Conservation (phyloP, 768 basidiomycete genomes). For the Tylopilus intermedius region DNA sequence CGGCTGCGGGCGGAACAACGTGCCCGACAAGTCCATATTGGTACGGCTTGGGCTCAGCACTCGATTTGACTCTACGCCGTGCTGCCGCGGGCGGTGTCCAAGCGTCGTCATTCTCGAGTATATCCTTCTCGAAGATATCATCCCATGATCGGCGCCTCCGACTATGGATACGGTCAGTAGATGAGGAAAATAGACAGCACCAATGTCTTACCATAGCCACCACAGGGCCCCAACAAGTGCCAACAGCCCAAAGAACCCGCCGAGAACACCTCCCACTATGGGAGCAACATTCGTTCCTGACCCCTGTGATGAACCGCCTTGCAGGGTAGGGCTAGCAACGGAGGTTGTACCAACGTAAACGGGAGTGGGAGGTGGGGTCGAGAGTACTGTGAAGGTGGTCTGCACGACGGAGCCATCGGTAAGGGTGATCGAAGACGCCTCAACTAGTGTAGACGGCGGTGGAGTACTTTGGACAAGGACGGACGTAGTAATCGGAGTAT, state of each 20-base stretch:
- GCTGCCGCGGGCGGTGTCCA: slow-evolving; percentile 16
- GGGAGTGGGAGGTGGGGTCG: slow-evolving; percentile 31
- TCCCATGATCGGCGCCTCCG: slow-evolving; percentile 46
- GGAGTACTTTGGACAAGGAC: slow-evolving; percentile 29
- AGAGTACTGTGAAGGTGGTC: slow-evolving; percentile 34
- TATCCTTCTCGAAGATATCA: slow-evolving; percentile 47
- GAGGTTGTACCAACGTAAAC: slow-evolving; percentile 24
- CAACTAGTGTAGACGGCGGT: slow-evolving; percentile 30
- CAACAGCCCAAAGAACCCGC: slow-evolving; percentile 50
- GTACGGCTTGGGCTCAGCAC: slow-evolving; percentile 50
- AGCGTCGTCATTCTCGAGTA: slow-evolving; percentile 19
- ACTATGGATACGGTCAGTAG: slow-evolving; percentile 27
- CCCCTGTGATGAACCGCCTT: slow-evolving; percentile 9
- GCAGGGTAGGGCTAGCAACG: slow-evolving; percentile 12
- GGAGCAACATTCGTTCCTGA: slow-evolving; percentile 36
- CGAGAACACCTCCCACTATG: slow-evolving; percentile 51
- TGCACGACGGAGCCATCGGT: slow-evolving; percentile 38
- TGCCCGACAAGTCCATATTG: slow-evolving; percentile 60
- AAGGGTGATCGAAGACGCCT: slow-evolving; percentile 34
- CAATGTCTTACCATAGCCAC: slow-evolving; percentile 43
- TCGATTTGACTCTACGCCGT: slow-evolving; percentile 26
- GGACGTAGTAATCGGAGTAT: slow-evolving; percentile 20
- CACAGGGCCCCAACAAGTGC: slow-evolving; percentile 42
- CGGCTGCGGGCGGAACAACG: slow-evolving; percentile 23
- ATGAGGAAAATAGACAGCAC: slow-evolving; percentile 1